Conservation (phyloP, 768 basidiomycete genomes). For the Tricholoma hemisulphureum region DNA sequence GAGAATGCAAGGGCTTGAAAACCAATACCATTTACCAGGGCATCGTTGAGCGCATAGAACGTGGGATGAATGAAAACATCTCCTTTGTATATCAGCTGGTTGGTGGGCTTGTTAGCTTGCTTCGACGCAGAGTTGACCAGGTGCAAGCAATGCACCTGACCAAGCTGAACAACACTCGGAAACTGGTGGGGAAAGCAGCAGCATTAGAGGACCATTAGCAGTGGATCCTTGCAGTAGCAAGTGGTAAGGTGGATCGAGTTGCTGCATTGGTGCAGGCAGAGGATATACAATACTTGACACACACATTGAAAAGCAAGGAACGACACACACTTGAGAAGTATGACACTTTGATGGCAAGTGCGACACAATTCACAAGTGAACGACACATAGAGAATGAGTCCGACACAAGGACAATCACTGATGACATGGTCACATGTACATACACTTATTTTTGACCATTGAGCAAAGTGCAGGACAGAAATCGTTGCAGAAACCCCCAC, state of each 20-base stretch:
- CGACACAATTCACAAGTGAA: too few species aligned
- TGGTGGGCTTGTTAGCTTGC: slow-evolving; percentile 5
- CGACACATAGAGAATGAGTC: too few species aligned
- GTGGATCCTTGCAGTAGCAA: slow-evolving; percentile 12
- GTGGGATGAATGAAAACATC: slow-evolving; percentile 6
- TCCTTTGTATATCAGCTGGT: slow-evolving; percentile 7
- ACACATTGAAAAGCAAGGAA: too few species aligned
- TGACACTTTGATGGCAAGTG: too few species aligned
- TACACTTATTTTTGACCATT: too few species aligned
- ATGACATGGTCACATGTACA: too few species aligned
- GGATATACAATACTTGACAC: too few species aligned
- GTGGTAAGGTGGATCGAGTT: slow-evolving; percentile 13
- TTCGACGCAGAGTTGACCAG: slow-evolving; percentile 3
- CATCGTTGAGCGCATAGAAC: background rate
- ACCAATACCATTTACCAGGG: background rate
- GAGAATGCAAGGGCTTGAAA: background rate
- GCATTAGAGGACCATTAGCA: too few species aligned
- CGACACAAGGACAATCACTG: too few species aligned
- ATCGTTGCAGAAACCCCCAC: too few species aligned
- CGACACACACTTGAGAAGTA: too few species aligned
- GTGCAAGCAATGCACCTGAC: slow-evolving; percentile 4
- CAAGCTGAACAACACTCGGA: slow-evolving; percentile 4
- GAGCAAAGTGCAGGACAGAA: too few species aligned
- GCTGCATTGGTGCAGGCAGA: slow-evolving; percentile 7
- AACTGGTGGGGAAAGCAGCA: background rate